Percentiles rank a stretch among this genome's conserved stretches.
These are phyloP conservation scores for Limonium bicolor DNA, from an alignment of 148 eudicot species.

Conservation along the genomic window DNA sequence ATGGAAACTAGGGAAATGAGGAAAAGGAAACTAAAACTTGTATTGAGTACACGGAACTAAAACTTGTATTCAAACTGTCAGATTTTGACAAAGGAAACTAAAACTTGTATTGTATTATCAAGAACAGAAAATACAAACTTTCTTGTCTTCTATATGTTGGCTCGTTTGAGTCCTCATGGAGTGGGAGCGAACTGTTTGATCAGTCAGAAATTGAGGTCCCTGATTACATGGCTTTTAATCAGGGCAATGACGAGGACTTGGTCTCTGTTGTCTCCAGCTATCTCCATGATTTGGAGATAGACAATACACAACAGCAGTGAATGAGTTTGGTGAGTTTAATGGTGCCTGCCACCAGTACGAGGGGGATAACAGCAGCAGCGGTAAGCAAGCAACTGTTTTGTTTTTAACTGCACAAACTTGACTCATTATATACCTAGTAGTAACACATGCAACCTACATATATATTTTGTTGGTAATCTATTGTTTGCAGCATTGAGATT, in stretches of 20 bases:
- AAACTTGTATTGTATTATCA: too few species aligned
- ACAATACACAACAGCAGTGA: constrained; percentile 6
- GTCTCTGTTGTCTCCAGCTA: constrained; percentile 11
- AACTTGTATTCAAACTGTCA: too few species aligned
- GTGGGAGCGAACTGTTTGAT: constrained; percentile 17
- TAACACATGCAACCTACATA: not conserved
- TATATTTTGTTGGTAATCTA: not conserved
- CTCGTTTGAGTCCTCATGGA: constrained; percentile 19
- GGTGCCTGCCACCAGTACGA: constrained; percentile 17
- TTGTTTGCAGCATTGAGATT: constrained; percentile 5
- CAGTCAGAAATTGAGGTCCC: constrained; percentile 21
- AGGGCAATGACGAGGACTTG: constrained; percentile 2
- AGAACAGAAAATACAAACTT: too few species aligned
- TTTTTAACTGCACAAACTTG: not conserved
- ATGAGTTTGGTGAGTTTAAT: constrained; percentile 6
- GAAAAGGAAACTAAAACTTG: too few species aligned
- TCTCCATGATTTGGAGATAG: constrained; percentile 13
- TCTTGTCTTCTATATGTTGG: too few species aligned
- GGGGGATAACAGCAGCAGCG: too few species aligned
- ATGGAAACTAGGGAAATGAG: too few species aligned
- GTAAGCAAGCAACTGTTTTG: too few species aligned
- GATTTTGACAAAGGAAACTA: too few species aligned
- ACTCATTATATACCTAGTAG: too few species aligned
- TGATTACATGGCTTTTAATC: constrained; percentile 14
- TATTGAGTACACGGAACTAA: too few species aligned